Evolutionary conservation across 192 early-diverging fungal species (phyloP).

Genomic region (Podila epigama): DNA sequence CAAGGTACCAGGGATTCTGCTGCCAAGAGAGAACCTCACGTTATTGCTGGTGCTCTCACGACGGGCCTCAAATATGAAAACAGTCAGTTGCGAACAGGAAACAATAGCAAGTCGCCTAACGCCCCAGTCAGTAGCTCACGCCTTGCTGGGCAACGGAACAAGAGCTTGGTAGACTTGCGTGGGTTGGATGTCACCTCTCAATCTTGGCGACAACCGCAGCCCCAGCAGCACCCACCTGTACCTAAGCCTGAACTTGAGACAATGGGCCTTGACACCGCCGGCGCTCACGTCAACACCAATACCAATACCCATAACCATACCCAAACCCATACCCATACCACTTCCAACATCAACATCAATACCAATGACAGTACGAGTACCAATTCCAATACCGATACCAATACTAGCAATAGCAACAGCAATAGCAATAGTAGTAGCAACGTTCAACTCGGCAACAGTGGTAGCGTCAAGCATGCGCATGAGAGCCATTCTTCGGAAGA

Average conservation of each 20-base stretch:
- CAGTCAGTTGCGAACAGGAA: constrained; percentile 29
- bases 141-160: constrained; percentile 38
- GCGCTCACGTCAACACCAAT: too few relatives aligned
- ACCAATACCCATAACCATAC: too few relatives aligned
- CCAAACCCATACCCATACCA: background rate
- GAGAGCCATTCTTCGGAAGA: background rate
- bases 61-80: constrained; percentile 23
- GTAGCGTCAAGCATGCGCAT: background rate
- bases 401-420: too few relatives aligned
- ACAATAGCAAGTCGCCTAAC: constrained; percentile 1
- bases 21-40: background rate
- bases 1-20: background rate
- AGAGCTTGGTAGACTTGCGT: constrained; percentile 36
- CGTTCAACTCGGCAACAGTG: too few relatives aligned
- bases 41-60: background rate
- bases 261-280: too few relatives aligned
- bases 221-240: too few relatives aligned
- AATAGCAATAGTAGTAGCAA: too few relatives aligned
- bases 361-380: too few relatives aligned
- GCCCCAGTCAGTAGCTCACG: background rate
- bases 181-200: constrained; percentile 22
- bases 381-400: too few relatives aligned
- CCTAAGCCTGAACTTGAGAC: too few relatives aligned
- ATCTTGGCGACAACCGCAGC: constrained; percentile 29
- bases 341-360: background rate